Percentiles rank a stretch among this genome's conserved stretches.
Evolutionary conservation across 176 grass and related monocot species (phyloP).

Genomic region (Saccharum officinarum): DNA sequence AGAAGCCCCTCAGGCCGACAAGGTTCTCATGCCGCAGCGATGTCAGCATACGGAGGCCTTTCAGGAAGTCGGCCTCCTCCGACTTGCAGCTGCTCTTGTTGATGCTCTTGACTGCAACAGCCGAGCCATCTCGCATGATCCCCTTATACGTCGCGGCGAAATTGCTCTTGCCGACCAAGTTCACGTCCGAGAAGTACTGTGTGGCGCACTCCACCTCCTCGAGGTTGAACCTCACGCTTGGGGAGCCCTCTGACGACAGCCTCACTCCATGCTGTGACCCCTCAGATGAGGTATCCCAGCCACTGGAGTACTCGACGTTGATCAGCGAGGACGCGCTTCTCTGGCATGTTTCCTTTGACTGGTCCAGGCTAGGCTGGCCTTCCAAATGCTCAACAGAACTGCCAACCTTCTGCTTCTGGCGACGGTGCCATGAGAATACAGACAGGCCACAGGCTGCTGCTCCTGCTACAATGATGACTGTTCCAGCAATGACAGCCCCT

Average conservation of each 20-base stretch:
- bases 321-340: conserved; percentile 48
- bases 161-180: conserved; percentile 61
- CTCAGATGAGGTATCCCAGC: conserved; percentile 57
- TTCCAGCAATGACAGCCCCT: conserved; percentile 48
- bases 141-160: conserved; percentile 61
- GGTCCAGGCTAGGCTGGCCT: conserved; percentile 50
- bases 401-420: conserved; percentile 74
- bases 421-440: conserved; percentile 52
- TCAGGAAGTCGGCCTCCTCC: conserved; percentile 72
- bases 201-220: conserved; percentile 84
- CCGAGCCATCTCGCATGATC: conserved; percentile 55
- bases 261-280: conserved; percentile 38
- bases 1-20: conserved; percentile 63
- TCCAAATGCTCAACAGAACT: conserved; percentile 60
- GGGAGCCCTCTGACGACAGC: conserved; percentile 52
- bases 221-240: conserved; percentile 66
- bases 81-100: conserved; percentile 81
- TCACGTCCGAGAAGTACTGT: conserved; percentile 62
- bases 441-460: conserved; percentile 46
- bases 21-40: conserved; percentile 76
- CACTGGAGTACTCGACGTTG: conserved; percentile 57
- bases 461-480: conserved; percentile 45
- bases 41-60: conserved; percentile 53
- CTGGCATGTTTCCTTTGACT: conserved; percentile 45
- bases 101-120: conserved; percentile 71